Evolutionary conservation across 257 asterid genomes (phyloP).

Genomic region (Mitragyna speciosa): DNA sequence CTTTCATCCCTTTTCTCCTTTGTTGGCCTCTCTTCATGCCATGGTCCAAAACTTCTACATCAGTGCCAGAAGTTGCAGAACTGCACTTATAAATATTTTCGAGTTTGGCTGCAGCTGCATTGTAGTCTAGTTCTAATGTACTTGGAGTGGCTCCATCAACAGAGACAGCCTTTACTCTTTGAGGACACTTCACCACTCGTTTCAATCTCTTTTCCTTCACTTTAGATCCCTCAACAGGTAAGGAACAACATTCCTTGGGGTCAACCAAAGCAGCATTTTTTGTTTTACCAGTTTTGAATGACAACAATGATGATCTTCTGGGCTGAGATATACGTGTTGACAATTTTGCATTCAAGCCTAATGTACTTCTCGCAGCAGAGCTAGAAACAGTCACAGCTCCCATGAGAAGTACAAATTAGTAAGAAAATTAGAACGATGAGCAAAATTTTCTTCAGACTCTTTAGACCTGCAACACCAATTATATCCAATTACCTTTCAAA

Average conservation of each 20-base stretch:
- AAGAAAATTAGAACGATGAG: neutral
- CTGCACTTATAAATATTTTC: conserved; percentile 61
- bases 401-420: conserved; percentile 30
- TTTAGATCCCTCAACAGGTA: conserved; percentile 55
- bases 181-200: conserved; percentile 40
- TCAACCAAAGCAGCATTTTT: conserved; percentile 48
- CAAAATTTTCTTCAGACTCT: neutral
- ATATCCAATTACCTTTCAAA: neutral
- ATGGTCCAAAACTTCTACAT: conserved; percentile 37
- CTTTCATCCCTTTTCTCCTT: conserved; percentile 45
- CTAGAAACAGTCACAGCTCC: conserved; percentile 57
- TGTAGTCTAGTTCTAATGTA: conserved; percentile 62
- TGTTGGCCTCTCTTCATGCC: conserved; percentile 41
- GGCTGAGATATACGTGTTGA: conserved; percentile 39
- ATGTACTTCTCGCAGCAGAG: conserved; percentile 41
- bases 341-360: conserved; percentile 39
- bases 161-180: conserved; percentile 56
- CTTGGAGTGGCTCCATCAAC: conserved; percentile 49
- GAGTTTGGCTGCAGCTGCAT: conserved; percentile 77
- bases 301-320: conserved; percentile 51
- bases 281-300: conserved; percentile 56
- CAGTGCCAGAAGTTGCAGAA: conserved; percentile 40
- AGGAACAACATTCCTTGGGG: conserved; percentile 54
- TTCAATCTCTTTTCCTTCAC: conserved; percentile 45
- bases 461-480: conserved; percentile 11